phyloP scores from a whole-genome alignment of 352 stramenopile species.

The Pythium scleroteichum region DNA sequence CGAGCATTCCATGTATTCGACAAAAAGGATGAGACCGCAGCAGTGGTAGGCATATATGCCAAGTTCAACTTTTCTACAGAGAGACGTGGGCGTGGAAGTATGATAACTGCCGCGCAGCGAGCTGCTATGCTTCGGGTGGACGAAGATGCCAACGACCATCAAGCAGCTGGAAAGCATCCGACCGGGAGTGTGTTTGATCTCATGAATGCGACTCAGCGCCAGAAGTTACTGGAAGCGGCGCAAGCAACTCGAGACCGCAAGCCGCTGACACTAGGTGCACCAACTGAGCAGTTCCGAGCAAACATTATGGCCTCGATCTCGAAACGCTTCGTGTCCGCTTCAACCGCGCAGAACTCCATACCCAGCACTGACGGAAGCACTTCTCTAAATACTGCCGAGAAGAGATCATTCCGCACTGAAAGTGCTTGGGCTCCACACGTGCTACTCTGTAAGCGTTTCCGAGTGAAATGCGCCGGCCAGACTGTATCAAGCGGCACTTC shows the following conservation, averaged over 20 bases:
- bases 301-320: constrained; percentile 81
- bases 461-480: constrained; percentile 55
- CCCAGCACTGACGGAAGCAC: neutral
- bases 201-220: constrained; percentile 42
- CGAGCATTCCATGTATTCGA: constrained; percentile 50
- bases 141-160: neutral
- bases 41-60: constrained; percentile 43
- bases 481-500: constrained; percentile 32
- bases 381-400: constrained; percentile 9
- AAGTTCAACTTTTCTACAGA: constrained; percentile 58
- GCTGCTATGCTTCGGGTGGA: constrained; percentile 39
- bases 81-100: constrained; percentile 30
- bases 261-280: constrained; percentile 34
- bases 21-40: constrained; percentile 28
- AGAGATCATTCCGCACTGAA: constrained; percentile 53
- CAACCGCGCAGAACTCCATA: constrained; percentile 11
- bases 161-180: neutral
- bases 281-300: constrained; percentile 57
- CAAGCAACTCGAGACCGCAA: constrained; percentile 31
- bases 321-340: constrained; percentile 72
- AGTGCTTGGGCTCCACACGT: constrained; percentile 62
- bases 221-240: constrained; percentile 45
- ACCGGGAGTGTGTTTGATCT: constrained; percentile 64
- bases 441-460: constrained; percentile 84
- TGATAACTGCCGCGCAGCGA: constrained; percentile 59